Evolutionary conservation across 306 rosid species (phyloP).

Genomic region (Corylus americana): DNA sequence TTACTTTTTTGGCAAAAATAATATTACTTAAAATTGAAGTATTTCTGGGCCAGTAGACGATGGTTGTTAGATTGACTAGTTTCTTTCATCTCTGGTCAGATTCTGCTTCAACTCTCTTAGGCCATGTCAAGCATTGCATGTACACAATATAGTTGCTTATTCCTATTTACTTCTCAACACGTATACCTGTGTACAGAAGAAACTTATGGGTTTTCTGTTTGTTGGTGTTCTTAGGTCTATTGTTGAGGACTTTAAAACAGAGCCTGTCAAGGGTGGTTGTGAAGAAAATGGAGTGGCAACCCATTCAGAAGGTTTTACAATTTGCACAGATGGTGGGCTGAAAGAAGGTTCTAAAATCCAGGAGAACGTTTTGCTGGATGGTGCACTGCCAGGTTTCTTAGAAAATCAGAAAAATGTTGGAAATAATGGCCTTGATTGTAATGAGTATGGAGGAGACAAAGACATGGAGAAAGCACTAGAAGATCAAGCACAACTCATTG

Average conservation of each 20-base stretch:
- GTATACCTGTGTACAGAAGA: conserved; percentile 17
- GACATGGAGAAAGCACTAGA: conserved; percentile 81
- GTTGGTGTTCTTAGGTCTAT: conserved; percentile 48
- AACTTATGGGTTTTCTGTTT: conserved; percentile 11
- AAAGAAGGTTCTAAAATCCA: conserved; percentile 47
- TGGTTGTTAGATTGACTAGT: not conserved
- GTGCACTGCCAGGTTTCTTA: conserved; percentile 17
- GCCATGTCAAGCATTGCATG: not conserved
- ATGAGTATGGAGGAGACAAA: conserved; percentile 48
- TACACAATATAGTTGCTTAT: conserved; percentile 11
- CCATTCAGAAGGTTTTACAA: conserved; percentile 48
- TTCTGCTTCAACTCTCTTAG: conserved; percentile 11
- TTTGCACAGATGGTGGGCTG: conserved; percentile 33
- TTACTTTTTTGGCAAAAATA: not conserved
- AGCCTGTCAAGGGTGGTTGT: conserved; percentile 30
- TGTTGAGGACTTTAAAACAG: conserved; percentile 43
- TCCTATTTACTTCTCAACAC: conserved; percentile 15
- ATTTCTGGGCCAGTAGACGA: conserved; percentile 8
- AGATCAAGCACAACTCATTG: conserved; percentile 75
- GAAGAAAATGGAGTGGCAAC: conserved; percentile 44
- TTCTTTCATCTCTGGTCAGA: conserved; percentile 9
- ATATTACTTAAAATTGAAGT: conserved; percentile 4
- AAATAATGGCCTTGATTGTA: conserved; percentile 36
- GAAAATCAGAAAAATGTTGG: conserved; percentile 27
- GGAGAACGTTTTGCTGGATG: conserved; percentile 34